A percentile compares a stretch with the other conserved stretches of the same genome.
Evolutionary conservation across 371 early-diverging fungal species (phyloP).

Genomic region (Actinomucor elegans): DNA sequence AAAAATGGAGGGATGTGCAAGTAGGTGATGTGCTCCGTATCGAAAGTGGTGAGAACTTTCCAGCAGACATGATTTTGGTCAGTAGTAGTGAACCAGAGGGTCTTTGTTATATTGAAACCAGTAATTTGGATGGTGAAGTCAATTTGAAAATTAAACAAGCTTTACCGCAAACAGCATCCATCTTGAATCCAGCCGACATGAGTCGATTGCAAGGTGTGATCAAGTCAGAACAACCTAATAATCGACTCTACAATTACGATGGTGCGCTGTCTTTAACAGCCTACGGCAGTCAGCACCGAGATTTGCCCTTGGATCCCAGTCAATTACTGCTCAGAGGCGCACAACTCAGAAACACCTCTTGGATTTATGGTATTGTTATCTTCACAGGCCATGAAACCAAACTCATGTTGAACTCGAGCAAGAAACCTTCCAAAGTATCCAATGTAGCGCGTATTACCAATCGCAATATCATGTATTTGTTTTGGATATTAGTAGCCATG

Average conservation of each 20-base stretch:
- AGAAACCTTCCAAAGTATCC: conserved; percentile 29
- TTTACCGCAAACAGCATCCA: conserved; percentile 61
- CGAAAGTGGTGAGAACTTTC: conserved; percentile 77
- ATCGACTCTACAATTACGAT: conserved; percentile 77
- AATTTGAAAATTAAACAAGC: conserved; percentile 89
- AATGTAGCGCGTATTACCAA: conserved; percentile 82
- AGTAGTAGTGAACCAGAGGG: conserved; percentile 80
- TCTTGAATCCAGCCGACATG: conserved; percentile 56
- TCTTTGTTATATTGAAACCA: conserved; percentile 89
- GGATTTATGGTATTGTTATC: conserved; percentile 76
- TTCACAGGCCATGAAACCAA: conserved; percentile 87
- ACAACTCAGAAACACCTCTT: conserved; percentile 80
- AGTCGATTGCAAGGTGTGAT: conserved; percentile 51
- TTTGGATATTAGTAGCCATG: conserved; percentile 75
- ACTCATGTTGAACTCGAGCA: conserved; percentile 69
- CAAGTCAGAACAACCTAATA: conserved; percentile 78
- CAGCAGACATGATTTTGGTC: conserved; percentile 83
- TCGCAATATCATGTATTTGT: conserved; percentile 85
- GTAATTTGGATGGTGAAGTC: conserved; percentile 84
- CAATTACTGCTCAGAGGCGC: conserved; percentile 74
- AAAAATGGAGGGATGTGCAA: conserved; percentile 65
- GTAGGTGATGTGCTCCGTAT: conserved; percentile 90
- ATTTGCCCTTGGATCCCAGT: conserved; percentile 69
- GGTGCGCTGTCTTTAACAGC: conserved; percentile 58
- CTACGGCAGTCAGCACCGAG: conserved; percentile 44